Conservation (phyloP, 306 rosid species). For the Oxytropis ochrocephala region DNA sequence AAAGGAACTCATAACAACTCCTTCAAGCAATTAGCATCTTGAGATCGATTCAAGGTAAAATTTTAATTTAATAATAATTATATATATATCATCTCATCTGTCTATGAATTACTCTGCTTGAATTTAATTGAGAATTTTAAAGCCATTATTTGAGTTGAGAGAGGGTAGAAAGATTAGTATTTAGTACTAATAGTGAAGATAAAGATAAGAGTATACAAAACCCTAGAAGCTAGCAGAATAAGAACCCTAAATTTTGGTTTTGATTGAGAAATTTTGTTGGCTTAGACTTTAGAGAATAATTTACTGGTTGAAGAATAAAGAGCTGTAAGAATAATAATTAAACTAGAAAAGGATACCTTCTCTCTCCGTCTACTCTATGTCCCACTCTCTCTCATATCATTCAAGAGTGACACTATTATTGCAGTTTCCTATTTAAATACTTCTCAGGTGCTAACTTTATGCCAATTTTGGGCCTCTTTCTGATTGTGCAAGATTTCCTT, state of each 20-base stretch:
- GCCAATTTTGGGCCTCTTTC: constrained; percentile 43
- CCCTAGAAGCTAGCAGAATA: constrained; percentile 31
- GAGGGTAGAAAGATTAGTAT: background rate
- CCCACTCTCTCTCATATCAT: constrained; percentile 40
- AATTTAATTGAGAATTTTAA: background rate
- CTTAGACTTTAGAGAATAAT: background rate
- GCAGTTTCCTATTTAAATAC: constrained; percentile 42
- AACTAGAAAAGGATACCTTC: constrained; percentile 18
- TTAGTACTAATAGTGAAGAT: background rate
- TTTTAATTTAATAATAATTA: background rate
- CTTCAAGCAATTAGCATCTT: constrained; percentile 54
- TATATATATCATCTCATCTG: background rate
- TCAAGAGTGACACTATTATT: constrained; percentile 42
- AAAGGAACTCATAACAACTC: constrained; percentile 43
- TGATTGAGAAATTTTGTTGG: background rate
- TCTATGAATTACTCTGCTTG: background rate
- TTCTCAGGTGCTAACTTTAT: constrained; percentile 41
- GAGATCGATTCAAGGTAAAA: constrained; percentile 39
- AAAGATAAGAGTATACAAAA: constrained; percentile 18
- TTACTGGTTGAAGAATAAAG: background rate
- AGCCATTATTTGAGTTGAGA: background rate
- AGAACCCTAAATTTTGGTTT: constrained; percentile 48
- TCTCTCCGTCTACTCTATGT: constrained; percentile 14
- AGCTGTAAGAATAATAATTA: constrained; percentile 21
- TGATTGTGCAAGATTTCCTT: constrained; percentile 50